A percentile compares a stretch with the other conserved stretches of the same genome.
Evolutionary conservation across 306 rosid species (phyloP).

Genomic region (Amphicarpaea edgeworthii): DNA sequence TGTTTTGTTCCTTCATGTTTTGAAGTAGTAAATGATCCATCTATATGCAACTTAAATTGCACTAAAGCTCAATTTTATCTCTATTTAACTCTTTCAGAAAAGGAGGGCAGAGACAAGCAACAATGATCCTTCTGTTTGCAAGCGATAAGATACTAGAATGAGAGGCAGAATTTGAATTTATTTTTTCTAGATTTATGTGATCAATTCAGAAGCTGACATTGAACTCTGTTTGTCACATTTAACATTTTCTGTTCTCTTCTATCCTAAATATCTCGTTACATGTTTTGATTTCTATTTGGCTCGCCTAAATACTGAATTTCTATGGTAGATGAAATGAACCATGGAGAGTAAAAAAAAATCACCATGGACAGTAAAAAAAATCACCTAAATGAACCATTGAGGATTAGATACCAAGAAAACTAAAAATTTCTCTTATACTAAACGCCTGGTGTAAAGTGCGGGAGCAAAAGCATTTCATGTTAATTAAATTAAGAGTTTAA

Average conservation of each 20-base stretch:
- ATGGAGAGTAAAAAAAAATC: too few species aligned
- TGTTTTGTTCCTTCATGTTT: constrained; percentile 2
- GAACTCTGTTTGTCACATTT: constrained; percentile 23
- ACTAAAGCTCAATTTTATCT: background rate
- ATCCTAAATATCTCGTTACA: background rate
- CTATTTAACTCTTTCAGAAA: constrained; percentile 40
- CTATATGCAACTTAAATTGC: constrained; percentile 20
- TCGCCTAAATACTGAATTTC: background rate
- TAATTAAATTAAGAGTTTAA: too few species aligned
- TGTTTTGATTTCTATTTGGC: constrained; percentile 8
- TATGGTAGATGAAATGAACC: background rate
- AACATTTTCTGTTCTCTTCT: constrained; percentile 28
- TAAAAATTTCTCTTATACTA: too few species aligned
- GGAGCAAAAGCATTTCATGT: background rate
- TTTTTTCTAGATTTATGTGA: background rate
- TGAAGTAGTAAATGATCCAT: constrained; percentile 2
- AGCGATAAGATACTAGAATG: constrained; percentile 40
- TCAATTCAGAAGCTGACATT: constrained; percentile 6
- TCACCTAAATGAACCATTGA: too few species aligned
- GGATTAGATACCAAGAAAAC: too few species aligned
- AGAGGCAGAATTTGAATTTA: constrained; percentile 22
- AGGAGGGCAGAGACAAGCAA: constrained; percentile 46
- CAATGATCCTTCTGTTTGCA: constrained; percentile 41
- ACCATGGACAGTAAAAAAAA: too few species aligned
- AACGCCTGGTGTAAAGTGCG: background rate